A percentile compares a stretch with the other conserved stretches of the same genome.
These are phyloP conservation scores for Umbilicaria muhlenbergii DNA, from an alignment of 495 filamentous ascomycete genomes.

Conservation along the genomic window DNA sequence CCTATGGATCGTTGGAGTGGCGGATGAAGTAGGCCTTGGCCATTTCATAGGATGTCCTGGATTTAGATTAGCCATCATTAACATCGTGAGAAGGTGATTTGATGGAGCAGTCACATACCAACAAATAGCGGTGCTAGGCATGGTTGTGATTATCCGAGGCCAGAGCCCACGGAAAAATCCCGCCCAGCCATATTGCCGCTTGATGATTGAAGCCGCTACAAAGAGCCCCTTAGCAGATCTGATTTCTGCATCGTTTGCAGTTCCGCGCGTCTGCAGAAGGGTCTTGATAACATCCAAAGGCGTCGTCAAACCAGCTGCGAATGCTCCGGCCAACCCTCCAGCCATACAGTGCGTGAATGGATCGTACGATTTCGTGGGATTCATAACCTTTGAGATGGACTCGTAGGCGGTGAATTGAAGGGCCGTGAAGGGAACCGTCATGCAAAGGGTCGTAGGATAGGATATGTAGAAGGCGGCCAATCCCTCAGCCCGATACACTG, in stretches of 20 bases:
- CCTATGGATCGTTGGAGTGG: slow-evolving; percentile 9
- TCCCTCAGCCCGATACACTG: slow-evolving; percentile 78
- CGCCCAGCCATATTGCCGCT: slow-evolving; percentile 61
- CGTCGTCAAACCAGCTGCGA: slow-evolving; percentile 86
- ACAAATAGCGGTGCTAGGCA: slow-evolving; percentile 97
- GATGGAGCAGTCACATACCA: slow-evolving; percentile 48
- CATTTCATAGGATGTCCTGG: slow-evolving; percentile 62
- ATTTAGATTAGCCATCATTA: slow-evolving; percentile 9
- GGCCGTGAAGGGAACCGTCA: slow-evolving; percentile 96
- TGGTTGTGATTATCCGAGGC: slow-evolving; percentile 85
- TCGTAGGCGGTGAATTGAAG: slow-evolving; percentile 96
- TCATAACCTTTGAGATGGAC: slow-evolving; percentile 85
- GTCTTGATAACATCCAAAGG: slow-evolving; percentile 98
- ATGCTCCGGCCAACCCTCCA: slow-evolving; percentile 80
- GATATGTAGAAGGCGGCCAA: slow-evolving; percentile 92
- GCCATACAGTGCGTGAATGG: slow-evolving; percentile 84
- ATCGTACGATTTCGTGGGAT: slow-evolving; percentile 71
- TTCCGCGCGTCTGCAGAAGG: slow-evolving; percentile 81
- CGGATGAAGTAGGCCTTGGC: slow-evolving; percentile 59
- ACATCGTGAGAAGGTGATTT: background rate
- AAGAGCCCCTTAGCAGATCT: slow-evolving; percentile 70
- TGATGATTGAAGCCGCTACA: slow-evolving; percentile 69
- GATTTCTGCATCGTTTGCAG: slow-evolving; percentile 64
- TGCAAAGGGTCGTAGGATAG: slow-evolving; percentile 93
- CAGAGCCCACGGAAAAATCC: slow-evolving; percentile 89